Conservation (phyloP, 805 yeast genomes). For the Ogataea methanolica region DNA sequence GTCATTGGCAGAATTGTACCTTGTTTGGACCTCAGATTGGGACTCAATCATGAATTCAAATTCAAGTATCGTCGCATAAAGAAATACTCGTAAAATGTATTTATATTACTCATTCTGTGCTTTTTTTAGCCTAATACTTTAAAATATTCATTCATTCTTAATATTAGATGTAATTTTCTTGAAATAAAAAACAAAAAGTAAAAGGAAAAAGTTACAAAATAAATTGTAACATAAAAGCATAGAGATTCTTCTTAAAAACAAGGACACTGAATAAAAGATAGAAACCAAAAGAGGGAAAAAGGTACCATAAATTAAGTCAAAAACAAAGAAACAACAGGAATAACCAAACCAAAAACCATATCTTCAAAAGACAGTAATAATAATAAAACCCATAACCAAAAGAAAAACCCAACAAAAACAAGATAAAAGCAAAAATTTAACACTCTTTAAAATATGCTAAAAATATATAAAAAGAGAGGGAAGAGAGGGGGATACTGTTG, state of each 20-base stretch:
- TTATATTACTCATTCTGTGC: not conserved
- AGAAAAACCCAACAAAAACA: not conserved
- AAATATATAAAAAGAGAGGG: no score
- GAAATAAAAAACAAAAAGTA: no score
- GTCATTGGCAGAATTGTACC: constrained; percentile 36
- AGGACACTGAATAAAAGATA: no score
- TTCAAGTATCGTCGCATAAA: constrained; percentile 9
- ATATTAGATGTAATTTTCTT: no score
- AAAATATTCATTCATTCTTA: not conserved
- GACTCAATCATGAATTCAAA: constrained; percentile 37
- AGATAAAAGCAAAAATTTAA: not conserved
- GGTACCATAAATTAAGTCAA: not conserved
- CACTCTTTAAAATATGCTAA: no score
- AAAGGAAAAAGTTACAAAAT: no score
- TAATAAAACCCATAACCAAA: not conserved
- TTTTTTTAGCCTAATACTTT: not conserved
- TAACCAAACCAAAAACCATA: no score
- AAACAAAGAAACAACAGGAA: not conserved
- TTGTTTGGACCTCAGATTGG: constrained; percentile 50
- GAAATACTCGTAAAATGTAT: not conserved
- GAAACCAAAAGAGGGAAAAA: not conserved
- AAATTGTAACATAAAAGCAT: no score
- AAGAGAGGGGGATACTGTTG: no score
- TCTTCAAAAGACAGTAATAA: no score
- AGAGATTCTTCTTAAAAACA: no score